Conservation (phyloP, 495 filamentous ascomycete species). For the Annulohypoxylon bovei region DNA sequence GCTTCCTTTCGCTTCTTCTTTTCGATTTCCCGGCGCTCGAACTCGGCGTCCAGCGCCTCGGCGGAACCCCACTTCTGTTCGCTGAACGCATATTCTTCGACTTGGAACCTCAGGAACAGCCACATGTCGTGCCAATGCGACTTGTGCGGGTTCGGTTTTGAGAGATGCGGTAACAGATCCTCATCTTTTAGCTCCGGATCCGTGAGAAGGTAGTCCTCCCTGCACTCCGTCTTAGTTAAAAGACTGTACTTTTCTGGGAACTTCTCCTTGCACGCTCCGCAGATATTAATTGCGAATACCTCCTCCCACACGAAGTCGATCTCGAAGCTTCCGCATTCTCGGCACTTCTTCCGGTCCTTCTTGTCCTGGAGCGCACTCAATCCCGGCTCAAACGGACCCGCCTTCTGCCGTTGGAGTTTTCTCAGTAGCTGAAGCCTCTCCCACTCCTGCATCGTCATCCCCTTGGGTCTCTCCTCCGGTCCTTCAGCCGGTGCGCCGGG, state of each 20-base stretch:
- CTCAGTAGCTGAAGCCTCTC: conserved; percentile 78
- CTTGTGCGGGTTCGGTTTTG: conserved; percentile 93
- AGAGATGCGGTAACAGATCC: conserved; percentile 86
- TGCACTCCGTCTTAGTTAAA: conserved; percentile 94
- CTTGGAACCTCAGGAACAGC: conserved; percentile 91
- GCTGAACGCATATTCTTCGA: conserved; percentile 87
- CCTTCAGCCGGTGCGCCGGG: conserved; percentile 35
- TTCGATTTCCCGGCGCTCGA: conserved; percentile 78
- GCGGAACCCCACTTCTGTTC: conserved; percentile 83
- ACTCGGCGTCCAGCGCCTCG: conserved; percentile 89
- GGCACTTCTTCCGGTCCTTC: conserved; percentile 74
- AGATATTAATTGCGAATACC: conserved; percentile 48
- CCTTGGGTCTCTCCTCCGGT: conserved; percentile 68
- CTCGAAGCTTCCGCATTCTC: conserved; percentile 83
- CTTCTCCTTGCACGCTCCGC: conserved; percentile 72
- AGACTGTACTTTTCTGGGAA: conserved; percentile 90
- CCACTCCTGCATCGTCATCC: conserved; percentile 95
- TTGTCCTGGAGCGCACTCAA: conserved; percentile 73
- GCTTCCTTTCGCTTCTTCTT: conserved; percentile 90
- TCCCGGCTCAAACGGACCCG: conserved; percentile 87
- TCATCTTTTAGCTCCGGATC: conserved; percentile 89
- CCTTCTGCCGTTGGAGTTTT: conserved; percentile 73
- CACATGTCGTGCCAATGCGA: conserved; percentile 98
- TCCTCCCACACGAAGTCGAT: conserved; percentile 97
- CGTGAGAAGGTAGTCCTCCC: conserved; percentile 93